Base-by-base conservation (phyloP, 2,329 filamentous ascomycete genomes). In the Cryphonectria parasitica region DNA sequence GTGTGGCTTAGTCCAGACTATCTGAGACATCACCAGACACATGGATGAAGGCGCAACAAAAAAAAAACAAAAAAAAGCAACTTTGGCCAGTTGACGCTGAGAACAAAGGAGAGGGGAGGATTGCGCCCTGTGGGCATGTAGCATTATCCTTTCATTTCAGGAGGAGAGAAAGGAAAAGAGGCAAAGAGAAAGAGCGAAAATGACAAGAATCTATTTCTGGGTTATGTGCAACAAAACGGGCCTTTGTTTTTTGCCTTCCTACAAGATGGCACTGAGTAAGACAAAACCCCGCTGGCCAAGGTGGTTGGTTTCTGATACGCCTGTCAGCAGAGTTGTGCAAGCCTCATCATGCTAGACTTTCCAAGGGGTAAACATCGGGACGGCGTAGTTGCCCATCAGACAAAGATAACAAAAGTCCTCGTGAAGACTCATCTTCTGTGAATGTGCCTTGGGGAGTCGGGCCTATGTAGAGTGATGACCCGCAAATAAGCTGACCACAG, bases 11-110 rank as follows among this genome's bases (percentile, higher is more conserved):
- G 64, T 66, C n/a, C 41, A 67, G 66, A 36, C 41, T 36, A 67
- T 25, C 11, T 62, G 66, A 63, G n/a, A 64, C 41, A 45, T 64
- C n/a, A 49, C 41, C 41, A 45, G 66, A 86, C 78, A 85, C 85
- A 80, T 41, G 49, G 28, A 22, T 39, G n/a, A 63, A 15, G 11
- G 36, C 61, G 25, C 22, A 63, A 41, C 19, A 43, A 2, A 11
- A 11, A 2, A 11, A 39, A 39, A 11, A 10, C 7, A 36, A 39
- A 39, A n/a, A 49, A 49, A 7, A 11, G 61, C 25, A 25, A 11
- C 17, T 64, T 13, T 22, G n/a, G 15, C 22, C 63, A 34, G 43
- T 25, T 52, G 41, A 28, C 28, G 28, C 3, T 25, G 80, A 85
- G 17, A 52, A 63, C 58, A 63, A 52, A 62, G 66, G 10, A 31